Evolutionary conservation across 192 early-diverging fungal species (phyloP), one percentile per base, ranked within the genome.

Genomic region (Coemansia guatemalensis): DNA sequence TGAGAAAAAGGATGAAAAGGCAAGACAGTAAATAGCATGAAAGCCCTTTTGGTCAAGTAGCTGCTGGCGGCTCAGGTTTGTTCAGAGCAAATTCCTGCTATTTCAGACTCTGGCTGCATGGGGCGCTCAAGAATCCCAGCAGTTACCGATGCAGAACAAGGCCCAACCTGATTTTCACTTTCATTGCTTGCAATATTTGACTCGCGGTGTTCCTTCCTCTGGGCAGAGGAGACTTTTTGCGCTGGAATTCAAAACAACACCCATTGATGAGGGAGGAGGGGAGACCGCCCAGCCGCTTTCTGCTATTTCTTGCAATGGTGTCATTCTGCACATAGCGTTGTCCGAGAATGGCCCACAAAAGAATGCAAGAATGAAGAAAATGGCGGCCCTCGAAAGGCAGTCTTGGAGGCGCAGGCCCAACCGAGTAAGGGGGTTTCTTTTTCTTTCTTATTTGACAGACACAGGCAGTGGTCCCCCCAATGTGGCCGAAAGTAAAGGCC

Each of bases 11-110:
- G 44, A 50, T 50, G 39, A 44, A 33, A 58, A 60, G 59, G 27
- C 50, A 27, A 22, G 48, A 50, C 59, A 60, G 59, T 60, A 60
- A 60, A 60, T 50, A 50, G 48, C 59, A 30, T 30, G 48, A 35
- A 32, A 8, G 27, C n/a, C n/a, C n/a, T n/a, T 3, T 21, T n/a
- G 33, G 55, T 8, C 33, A 23, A 39, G 29, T 41, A 35, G 8
- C 23, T 3, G 59, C 27, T 50, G 44, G 26, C 48, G 50, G 25
- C 48, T 48, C 25, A 47, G 50, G 50, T 30, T 21, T 50, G 53
- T 54, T 30, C 29, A 26, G 8, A 23, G 53, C 24, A 54, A 54
- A 54, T 41, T 30, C 33, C 56, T 58, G 56, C 56, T 58, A 60
- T 26, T 60, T 33, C 59, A 27, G 59, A 30, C 59, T 27, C 29